Evolutionary conservation across 2,329 filamentous ascomycete species (phyloP).

Genomic region (Dothistroma septosporum): DNA sequence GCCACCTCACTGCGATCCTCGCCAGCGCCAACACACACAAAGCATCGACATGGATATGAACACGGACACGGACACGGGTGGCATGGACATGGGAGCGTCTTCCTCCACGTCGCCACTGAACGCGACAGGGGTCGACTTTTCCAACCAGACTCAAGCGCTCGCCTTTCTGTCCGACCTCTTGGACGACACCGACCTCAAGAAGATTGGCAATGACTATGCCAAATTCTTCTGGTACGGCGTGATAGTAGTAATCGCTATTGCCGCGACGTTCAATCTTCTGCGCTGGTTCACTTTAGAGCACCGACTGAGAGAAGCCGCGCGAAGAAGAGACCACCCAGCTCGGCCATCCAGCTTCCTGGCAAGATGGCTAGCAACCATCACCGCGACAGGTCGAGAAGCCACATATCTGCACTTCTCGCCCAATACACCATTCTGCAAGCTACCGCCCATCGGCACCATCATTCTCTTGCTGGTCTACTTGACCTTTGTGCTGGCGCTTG

Average conservation of each 20-base stretch:
- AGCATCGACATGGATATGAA: neutral
- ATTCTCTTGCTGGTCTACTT: conserved; percentile 24
- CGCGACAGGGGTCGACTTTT: conserved; percentile 36
- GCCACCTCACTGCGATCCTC: no score
- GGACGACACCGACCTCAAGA: conserved; percentile 36
- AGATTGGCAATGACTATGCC: conserved; percentile 36
- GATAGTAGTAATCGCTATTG: conserved; percentile 33
- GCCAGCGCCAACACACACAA: no score
- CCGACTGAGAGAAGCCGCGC: conserved; percentile 36
- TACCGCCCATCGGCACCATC: conserved; percentile 27
- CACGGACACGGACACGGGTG: conserved; percentile 25
- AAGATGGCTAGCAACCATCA: conserved; percentile 30
- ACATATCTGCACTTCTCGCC: conserved; percentile 35
- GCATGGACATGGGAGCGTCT: conserved; percentile 13
- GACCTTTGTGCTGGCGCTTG: conserved; percentile 28
- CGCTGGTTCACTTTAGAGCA: conserved; percentile 29
- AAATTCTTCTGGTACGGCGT: conserved; percentile 41
- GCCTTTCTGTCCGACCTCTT: conserved; percentile 37
- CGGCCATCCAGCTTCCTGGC: conserved; percentile 30
- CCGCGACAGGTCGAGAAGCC: conserved; percentile 34
- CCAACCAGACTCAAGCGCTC: conserved; percentile 36
- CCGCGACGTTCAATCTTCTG: conserved; percentile 32
- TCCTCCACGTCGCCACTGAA: conserved; percentile 27
- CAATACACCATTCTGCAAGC: conserved; percentile 18
- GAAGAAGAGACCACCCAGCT: conserved; percentile 30